Evolutionary conservation across 1,284 basidiomycete genomes (phyloP), one percentile per base, ranked within the genome.

Genomic region (Phellinidium pouzarii): DNA sequence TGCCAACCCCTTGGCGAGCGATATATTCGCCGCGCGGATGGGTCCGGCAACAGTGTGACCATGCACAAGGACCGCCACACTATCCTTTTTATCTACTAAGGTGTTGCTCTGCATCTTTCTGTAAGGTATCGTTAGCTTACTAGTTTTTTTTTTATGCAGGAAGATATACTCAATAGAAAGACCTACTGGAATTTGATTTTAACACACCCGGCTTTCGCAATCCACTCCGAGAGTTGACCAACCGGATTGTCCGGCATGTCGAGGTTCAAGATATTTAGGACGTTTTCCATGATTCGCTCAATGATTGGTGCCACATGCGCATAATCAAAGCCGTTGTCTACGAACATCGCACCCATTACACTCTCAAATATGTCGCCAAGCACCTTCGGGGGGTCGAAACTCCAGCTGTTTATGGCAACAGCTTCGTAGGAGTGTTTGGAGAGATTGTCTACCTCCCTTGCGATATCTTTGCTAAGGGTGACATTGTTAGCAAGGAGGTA

Each of bases 321-420:
- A 53, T 88, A 81, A 59, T 89, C 69, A 61, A 84, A 91, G 11
- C 76, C 78, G 7, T 79, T 79, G 68, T 96, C 93, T 44, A 93
- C 76, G 25, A 94, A 76, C 20, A 95, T 74, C 0, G 90, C 91
- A 1, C 90, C 93, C 17, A 94, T 71, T 3, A 94, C 67, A 48
- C 88, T 86, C 68, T 96, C 93, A 51, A 93, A 74, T 3, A 84
- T 76, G 61, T 90, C 87, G 54, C 80, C 83, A 40, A 89, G 66
- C 14, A 78, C 84, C 65, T 92, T 94, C 0, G 91, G 90, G 11
- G 90, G 88, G 59, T 90, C 84, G 58, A 82, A 85, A 59, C 80
- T 79, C 87, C 90, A 92, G 11, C 84, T 82, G 40, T 77, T 71
- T 20, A 75, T 62, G 40, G 89, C 73, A 25, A 90, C 80, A 41